Evolutionary conservation across 1,284 basidiomycete species (phyloP).

Genomic region (Phellopilus nigrolimitatus): DNA sequence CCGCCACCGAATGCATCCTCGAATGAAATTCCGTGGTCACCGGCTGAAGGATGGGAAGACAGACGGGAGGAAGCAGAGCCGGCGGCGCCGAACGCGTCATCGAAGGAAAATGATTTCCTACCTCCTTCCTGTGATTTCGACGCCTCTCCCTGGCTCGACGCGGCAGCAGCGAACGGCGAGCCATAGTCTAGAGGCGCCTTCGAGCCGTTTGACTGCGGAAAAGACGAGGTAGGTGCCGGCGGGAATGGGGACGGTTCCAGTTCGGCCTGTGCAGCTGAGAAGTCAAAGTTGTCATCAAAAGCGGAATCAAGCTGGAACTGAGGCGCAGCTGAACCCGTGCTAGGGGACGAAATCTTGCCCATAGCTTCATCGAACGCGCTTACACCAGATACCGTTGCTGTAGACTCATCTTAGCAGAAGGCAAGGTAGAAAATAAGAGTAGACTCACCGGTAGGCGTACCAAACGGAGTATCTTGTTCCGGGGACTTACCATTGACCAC

Average conservation of each 20-base stretch:
- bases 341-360: conserved; percentile 42
- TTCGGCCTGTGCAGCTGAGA: conserved; percentile 49
- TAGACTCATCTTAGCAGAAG: conserved; percentile 19
- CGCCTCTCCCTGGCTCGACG: background rate
- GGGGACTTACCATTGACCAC: conserved; percentile 4
- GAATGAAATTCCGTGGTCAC: conserved; percentile 36
- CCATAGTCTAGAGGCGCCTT: conserved; percentile 2
- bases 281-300: conserved; percentile 90
- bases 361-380: conserved; percentile 74
- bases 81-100: conserved; percentile 36
- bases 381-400: conserved; percentile 37
- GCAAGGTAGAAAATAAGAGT: conserved; percentile 15
- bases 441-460: conserved; percentile 1
- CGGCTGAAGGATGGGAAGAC: conserved; percentile 21
- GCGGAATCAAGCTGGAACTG: conserved; percentile 60
- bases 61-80: conserved; percentile 19
- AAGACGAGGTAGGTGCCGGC: conserved; percentile 19
- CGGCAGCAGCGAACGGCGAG: conserved; percentile 22
- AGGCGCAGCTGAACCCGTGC: conserved; percentile 34
- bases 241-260: conserved; percentile 23
- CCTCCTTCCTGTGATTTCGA: conserved; percentile 14
- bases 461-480: conserved; percentile 2
- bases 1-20: conserved; percentile 45
- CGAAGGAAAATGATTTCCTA: conserved; percentile 34
- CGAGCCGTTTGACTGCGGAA: background rate